A percentile compares a stretch with the other conserved stretches of the same genome.
phyloP scores from a whole-genome alignment of 2,329 filamentous ascomycete species.

The Tolypocladium ovalisporum region DNA sequence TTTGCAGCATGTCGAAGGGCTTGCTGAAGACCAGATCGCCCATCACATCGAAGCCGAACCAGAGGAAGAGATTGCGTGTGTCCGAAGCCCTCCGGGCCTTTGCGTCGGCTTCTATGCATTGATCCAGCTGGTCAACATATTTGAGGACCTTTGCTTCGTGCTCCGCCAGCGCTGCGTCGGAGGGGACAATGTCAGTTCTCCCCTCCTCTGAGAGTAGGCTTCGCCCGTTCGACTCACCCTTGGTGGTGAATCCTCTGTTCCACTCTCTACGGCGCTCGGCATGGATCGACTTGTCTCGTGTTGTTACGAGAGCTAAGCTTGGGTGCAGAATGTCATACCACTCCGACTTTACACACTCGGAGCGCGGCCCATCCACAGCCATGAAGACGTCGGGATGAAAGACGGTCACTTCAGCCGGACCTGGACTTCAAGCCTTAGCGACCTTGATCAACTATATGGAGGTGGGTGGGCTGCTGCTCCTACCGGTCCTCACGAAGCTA shows the following conservation, averaged over 20 bases:
- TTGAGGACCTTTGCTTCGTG: not conserved
- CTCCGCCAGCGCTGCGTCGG: not conserved
- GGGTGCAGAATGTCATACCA: conserved; percentile 5
- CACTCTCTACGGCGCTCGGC: not conserved
- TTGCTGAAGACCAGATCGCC: conserved; percentile 23
- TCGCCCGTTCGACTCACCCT: not conserved
- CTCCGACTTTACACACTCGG: conserved; percentile 13
- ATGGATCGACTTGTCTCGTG: not conserved
- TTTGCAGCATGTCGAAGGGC: conserved; percentile 21
- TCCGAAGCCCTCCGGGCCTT: conserved; percentile 10
- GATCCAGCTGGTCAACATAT: not conserved
- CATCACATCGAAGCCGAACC: conserved; percentile 23
- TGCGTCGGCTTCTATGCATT: not conserved
- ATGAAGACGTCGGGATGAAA: conserved; percentile 14
- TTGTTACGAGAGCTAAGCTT: not conserved
- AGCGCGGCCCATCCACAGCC: conserved; percentile 11
- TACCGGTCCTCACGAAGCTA: conserved; percentile 15
- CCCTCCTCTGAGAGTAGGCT: not conserved
- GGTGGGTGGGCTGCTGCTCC: not conserved
- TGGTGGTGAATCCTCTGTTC: not conserved
- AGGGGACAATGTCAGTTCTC: not conserved
- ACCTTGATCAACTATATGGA: not conserved
- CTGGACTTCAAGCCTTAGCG: not conserved
- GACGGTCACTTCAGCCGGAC: conserved; percentile 13
- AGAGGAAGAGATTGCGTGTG: conserved; percentile 12